Percentiles rank a stretch among this genome's conserved stretches.
These are phyloP conservation scores for Pseudoperonospora humuli DNA, from an alignment of 352 stramenopile species.

Conservation along the genomic window DNA sequence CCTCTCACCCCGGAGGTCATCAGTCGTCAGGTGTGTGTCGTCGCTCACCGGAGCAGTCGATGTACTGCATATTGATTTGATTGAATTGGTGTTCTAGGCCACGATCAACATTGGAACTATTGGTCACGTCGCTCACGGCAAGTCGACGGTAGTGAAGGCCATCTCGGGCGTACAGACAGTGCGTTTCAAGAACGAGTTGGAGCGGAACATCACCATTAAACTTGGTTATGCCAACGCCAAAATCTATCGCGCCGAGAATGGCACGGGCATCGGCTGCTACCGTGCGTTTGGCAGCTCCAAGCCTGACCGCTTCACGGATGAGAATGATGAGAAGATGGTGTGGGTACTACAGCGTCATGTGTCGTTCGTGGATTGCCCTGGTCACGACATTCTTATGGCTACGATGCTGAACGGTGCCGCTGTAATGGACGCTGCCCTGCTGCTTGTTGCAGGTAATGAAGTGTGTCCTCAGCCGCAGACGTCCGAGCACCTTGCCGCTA, in stretches of 20 bases:
- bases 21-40: conserved; percentile 51
- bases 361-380: conserved; percentile 99
- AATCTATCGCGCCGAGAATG: conserved; percentile 93
- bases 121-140: conserved; percentile 99
- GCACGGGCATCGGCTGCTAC: conserved; percentile 80
- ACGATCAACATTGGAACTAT: conserved; percentile 99
- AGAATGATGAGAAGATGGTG: conserved; percentile 82
- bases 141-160: conserved; percentile 99
- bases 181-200: conserved; percentile 98
- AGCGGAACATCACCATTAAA: conserved; percentile 99
- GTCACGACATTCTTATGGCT: conserved; percentile 99
- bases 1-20: conserved; percentile 98
- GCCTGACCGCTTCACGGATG: conserved; percentile 80
- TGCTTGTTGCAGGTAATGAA: conserved; percentile 97
- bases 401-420: conserved; percentile 99
- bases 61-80: not conserved
- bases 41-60: not conserved
- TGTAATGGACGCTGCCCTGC: conserved; percentile 99
- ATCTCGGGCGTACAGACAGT: conserved; percentile 99
- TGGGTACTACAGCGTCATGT: conserved; percentile 95
- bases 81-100: conserved; percentile 35
- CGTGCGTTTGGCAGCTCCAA: conserved; percentile 84
- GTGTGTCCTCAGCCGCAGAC: conserved; percentile 99
- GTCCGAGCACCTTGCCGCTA: conserved; percentile 98
- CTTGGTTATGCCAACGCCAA: conserved; percentile 99